Percentiles rank a stretch among this genome's conserved stretches.
phyloP scores from a whole-genome alignment of 768 basidiomycete species.

The Phaffia australis region DNA sequence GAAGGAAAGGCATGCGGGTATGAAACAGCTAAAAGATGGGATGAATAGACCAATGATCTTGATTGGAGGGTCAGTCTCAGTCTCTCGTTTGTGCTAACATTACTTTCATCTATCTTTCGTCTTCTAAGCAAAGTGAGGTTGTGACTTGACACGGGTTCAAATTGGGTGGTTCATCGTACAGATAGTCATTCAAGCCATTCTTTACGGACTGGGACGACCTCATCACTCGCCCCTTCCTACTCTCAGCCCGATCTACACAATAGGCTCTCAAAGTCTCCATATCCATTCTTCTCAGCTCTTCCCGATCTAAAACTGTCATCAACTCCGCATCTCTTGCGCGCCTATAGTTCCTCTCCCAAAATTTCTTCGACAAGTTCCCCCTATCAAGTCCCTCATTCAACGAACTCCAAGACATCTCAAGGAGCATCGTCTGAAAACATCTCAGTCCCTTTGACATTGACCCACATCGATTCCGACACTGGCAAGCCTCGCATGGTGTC shows the following conservation, averaged over 20 bases:
- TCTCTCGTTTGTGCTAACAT: neutral
- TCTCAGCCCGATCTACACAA: too few relatives aligned
- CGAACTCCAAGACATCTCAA: neutral
- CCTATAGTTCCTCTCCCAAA: neutral
- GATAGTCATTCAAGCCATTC: too few relatives aligned
- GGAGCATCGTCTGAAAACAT: neutral
- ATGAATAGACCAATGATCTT: conserved; percentile 81
- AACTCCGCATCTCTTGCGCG: neutral
- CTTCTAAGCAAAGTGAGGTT: too few relatives aligned
- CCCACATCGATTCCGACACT: conserved; percentile 55
- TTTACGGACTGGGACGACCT: too few relatives aligned
- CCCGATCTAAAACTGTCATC: neutral
- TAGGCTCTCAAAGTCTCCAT: too few relatives aligned
- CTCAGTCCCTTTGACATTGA: conserved; percentile 39
- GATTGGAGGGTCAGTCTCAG: conserved; percentile 66
- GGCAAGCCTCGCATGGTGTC: conserved; percentile 79
- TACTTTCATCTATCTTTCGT: too few relatives aligned
- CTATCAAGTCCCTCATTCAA: neutral
- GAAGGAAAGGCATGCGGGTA: conserved; percentile 71
- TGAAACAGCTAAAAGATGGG: conserved; percentile 44
- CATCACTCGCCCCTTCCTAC: too few relatives aligned
- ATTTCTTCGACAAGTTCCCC: neutral
- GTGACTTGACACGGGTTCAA: too few relatives aligned
- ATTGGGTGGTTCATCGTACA: too few relatives aligned
- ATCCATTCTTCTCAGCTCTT: neutral